These are phyloP conservation scores for Lasiodiplodia sp. DNA, from an alignment of 2,329 filamentous ascomycete species.

Conservation along the genomic window DNA sequence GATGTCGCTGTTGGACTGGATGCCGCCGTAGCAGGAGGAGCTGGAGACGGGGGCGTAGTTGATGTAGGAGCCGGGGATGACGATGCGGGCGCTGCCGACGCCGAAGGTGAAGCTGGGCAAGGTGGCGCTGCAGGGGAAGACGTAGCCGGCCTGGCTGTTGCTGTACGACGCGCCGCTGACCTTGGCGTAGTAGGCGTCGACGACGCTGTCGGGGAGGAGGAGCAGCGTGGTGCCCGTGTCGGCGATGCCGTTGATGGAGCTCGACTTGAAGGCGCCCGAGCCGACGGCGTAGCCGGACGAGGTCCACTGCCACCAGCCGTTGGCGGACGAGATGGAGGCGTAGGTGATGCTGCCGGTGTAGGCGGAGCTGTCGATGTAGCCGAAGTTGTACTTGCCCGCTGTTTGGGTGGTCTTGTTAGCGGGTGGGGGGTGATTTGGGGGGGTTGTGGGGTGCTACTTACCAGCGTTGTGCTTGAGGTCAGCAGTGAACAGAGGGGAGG, in stretches of 20 bases:
- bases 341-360: slow-evolving; percentile 67
- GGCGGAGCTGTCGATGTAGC: slow-evolving; percentile 65
- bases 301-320: slow-evolving; percentile 71
- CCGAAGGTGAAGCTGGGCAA: slow-evolving; percentile 62
- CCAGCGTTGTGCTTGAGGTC: slow-evolving; percentile 60
- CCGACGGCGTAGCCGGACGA: slow-evolving; percentile 65
- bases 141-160: slow-evolving; percentile 61
- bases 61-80: slow-evolving; percentile 62
- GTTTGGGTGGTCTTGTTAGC: neutral
- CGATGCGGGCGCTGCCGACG: slow-evolving; percentile 58
- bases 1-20: slow-evolving; percentile 69
- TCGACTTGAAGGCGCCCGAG: slow-evolving; percentile 41
- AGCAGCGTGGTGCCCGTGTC: slow-evolving; percentile 76
- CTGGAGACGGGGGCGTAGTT: slow-evolving; percentile 58
- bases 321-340: slow-evolving; percentile 60
- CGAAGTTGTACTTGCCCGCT: slow-evolving; percentile 63
- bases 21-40: slow-evolving; percentile 73
- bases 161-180: slow-evolving; percentile 62
- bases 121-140: slow-evolving; percentile 59
- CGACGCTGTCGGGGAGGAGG: slow-evolving; percentile 62
- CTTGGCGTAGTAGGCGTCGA: slow-evolving; percentile 66
- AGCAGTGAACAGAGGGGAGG: slow-evolving; percentile 64
- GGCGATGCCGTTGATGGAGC: slow-evolving; percentile 64
- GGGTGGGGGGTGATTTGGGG: neutral
- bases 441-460: neutral